Percentiles rank a stretch among this genome's conserved stretches.
Evolutionary conservation across 805 yeast species (phyloP).

Genomic region (Kurtzmaniella cleridarum): DNA sequence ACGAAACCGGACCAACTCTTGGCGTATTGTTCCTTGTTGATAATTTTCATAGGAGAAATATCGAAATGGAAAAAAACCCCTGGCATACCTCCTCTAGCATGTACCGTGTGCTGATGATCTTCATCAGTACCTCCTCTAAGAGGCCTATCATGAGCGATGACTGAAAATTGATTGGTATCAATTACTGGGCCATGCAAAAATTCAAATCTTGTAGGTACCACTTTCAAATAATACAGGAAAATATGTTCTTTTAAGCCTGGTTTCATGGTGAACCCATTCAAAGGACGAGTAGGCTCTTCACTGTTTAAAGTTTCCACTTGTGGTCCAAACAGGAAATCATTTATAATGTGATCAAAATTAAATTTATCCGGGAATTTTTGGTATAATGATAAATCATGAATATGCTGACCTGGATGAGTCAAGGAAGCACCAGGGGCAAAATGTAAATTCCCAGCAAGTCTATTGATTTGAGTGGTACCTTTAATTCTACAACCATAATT

Average conservation of each 20-base stretch:
- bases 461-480: slow-evolving; percentile 74
- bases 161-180: slow-evolving; percentile 88
- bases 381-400: slow-evolving; percentile 80
- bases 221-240: slow-evolving; percentile 77
- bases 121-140: slow-evolving; percentile 80
- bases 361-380: slow-evolving; percentile 49
- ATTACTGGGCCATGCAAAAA: slow-evolving; percentile 43
- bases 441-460: slow-evolving; percentile 87
- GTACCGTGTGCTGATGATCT: slow-evolving; percentile 84
- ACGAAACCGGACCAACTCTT: slow-evolving; percentile 81
- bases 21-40: slow-evolving; percentile 69
- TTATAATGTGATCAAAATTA: slow-evolving; percentile 70
- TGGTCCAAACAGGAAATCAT: slow-evolving; percentile 81
- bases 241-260: slow-evolving; percentile 52
- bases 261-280: slow-evolving; percentile 47
- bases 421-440: slow-evolving; percentile 91
- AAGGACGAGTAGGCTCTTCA: slow-evolving; percentile 52
- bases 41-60: slow-evolving; percentile 87
- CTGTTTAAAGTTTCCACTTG: slow-evolving; percentile 18
- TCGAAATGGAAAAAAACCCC: slow-evolving; percentile 86
- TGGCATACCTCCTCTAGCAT: slow-evolving; percentile 83
- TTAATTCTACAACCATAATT: slow-evolving; percentile 83
- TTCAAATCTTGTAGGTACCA: slow-evolving; percentile 85
- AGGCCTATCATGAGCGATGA: slow-evolving; percentile 84
- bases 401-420: slow-evolving; percentile 56